These are phyloP conservation scores for Ogataea parapolymorpha DNA, from an alignment of 805 yeast genomes.

Conservation along the genomic window DNA sequence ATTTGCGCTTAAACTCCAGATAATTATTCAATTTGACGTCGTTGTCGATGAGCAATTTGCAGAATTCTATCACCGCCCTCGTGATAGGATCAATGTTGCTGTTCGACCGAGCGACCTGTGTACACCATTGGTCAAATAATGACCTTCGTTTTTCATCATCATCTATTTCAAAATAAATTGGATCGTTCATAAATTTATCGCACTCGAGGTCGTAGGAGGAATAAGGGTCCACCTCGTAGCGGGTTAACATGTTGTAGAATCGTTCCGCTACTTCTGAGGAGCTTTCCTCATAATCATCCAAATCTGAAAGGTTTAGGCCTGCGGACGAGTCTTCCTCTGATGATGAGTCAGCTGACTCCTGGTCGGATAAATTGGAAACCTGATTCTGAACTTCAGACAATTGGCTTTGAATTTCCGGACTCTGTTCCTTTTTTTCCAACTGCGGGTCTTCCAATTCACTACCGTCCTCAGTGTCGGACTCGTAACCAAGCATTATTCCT, in stretches of 20 bases:
- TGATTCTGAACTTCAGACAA: not conserved
- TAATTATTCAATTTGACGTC: constrained; percentile 20
- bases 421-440: not conserved
- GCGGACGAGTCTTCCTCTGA: constrained; percentile 1
- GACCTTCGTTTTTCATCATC: constrained; percentile 15
- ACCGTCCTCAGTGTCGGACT: constrained; percentile 5
- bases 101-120: constrained; percentile 1
- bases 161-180: constrained; percentile 24
- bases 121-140: constrained; percentile 26
- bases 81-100: constrained; percentile 9
- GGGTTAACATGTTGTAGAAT: constrained; percentile 15
- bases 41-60: constrained; percentile 9
- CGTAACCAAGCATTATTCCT: constrained; percentile 4
- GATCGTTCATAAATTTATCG: constrained; percentile 18
- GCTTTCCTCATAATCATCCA: constrained; percentile 11
- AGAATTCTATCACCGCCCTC: constrained; percentile 7
- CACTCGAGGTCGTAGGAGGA: constrained; percentile 25
- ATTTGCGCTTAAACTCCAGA: constrained; percentile 29
- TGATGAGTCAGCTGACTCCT: too few species aligned
- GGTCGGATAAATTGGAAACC: not conserved
- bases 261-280: constrained; percentile 3
- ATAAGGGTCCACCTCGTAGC: constrained; percentile 18
- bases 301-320: constrained; percentile 17
- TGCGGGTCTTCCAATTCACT: not conserved
- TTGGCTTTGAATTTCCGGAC: not conserved